Conservation (phyloP, 805 yeast genomes). For the Middelhovenomyces tepae region DNA sequence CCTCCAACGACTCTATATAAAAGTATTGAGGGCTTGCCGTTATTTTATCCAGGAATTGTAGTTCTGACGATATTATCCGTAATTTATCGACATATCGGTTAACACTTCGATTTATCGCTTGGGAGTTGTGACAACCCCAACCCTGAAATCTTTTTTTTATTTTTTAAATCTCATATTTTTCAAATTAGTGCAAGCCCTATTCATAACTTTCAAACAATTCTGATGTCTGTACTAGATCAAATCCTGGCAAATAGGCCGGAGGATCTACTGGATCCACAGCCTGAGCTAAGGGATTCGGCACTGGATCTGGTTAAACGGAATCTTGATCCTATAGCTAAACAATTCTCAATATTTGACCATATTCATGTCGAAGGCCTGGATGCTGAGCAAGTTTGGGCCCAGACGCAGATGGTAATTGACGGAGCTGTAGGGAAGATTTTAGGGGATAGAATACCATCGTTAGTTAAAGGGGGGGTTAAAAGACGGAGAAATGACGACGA, state of each 20-base stretch:
- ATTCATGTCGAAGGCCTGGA: constrained; percentile 79
- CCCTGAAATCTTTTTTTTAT: no score
- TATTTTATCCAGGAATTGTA: no score
- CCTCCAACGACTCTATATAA: no score
- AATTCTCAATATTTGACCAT: constrained; percentile 64
- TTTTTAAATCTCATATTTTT: no score
- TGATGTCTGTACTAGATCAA: no score
- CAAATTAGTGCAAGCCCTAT: no score
- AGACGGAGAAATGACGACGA: constrained; percentile 23
- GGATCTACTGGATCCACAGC: constrained; percentile 20
- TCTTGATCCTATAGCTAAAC: constrained; percentile 49
- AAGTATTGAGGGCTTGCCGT: no score
- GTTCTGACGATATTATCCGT: no score
- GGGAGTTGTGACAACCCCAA: no score
- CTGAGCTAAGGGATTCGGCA: constrained; percentile 17
- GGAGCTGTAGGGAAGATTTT: constrained; percentile 60
- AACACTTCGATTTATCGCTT: no score
- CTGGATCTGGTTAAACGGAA: constrained; percentile 33
- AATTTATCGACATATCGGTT: no score
- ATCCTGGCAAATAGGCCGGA: constrained; percentile 18
- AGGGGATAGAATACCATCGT: constrained; percentile 44
- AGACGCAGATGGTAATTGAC: constrained; percentile 76
- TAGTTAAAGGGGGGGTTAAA: constrained; percentile 29
- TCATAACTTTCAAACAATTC: no score
- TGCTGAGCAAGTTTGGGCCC: constrained; percentile 90